Percentiles rank a stretch among this genome's conserved stretches.
Evolutionary conservation across 2,329 filamentous ascomycete genomes (phyloP).

Genomic region (Aspergillus sp.): DNA sequence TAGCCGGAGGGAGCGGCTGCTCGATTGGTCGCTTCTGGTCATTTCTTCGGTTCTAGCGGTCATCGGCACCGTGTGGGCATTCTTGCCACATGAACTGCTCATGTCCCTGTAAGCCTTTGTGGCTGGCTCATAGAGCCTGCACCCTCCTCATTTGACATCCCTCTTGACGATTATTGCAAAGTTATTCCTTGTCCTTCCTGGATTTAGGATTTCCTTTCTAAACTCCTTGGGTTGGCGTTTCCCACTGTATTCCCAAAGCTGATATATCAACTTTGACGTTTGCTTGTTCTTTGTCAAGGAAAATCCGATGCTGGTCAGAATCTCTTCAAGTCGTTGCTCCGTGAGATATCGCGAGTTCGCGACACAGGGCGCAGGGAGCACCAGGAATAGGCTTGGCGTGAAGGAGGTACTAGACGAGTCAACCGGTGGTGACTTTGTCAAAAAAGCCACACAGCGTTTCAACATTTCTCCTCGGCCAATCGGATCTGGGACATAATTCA

Average conservation of each 20-base stretch:
- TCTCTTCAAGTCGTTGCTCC: constrained; percentile 66
- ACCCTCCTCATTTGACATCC: constrained; percentile 2
- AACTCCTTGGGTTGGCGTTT: constrained; percentile 49
- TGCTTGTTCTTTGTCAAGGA: constrained; percentile 67
- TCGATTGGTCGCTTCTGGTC: constrained; percentile 72
- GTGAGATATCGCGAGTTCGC: constrained; percentile 90
- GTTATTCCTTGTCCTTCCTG: constrained; percentile 81
- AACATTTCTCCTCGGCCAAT: constrained; percentile 82
- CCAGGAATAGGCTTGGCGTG: constrained; percentile 73
- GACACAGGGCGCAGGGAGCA: constrained; percentile 85
- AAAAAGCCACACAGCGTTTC: constrained; percentile 71
- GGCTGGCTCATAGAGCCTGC: not conserved
- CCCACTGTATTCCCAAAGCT: constrained; percentile 70
- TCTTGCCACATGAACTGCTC: constrained; percentile 76
- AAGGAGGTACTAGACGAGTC: constrained; percentile 30
- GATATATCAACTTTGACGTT: constrained; percentile 84
- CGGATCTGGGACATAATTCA: constrained; percentile 90
- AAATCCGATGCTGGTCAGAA: constrained; percentile 82
- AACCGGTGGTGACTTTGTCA: constrained; percentile 47
- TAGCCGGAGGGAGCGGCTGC: constrained; percentile 61
- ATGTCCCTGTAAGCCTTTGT: constrained; percentile 47
- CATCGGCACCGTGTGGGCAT: constrained; percentile 84
- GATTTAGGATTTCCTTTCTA: constrained; percentile 75
- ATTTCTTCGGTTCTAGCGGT: constrained; percentile 72
- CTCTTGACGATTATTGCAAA: constrained; percentile 74